Evolutionary conservation across 2,329 filamentous ascomycete species (phyloP), one percentile per base, ranked within the genome.

Genomic region (Bisporella sp.): DNA sequence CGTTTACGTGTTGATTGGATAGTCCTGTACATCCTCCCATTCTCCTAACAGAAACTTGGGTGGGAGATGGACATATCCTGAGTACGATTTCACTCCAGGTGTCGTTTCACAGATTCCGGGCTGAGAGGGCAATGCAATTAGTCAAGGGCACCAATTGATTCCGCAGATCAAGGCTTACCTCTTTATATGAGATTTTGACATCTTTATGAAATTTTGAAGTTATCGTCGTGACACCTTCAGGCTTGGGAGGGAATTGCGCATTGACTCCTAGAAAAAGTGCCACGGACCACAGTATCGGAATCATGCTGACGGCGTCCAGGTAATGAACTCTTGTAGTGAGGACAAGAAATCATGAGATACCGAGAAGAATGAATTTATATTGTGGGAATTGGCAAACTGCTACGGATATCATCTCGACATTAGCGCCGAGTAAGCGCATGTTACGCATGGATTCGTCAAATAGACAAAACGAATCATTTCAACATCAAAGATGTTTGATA

Each of bases 81-180:
- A 53, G 40, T 51, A 58, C 31, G 48, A 41, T 29, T 53, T 56
- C 2, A 59, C 57, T 6, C 57, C 54, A 6, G 53, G 51, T 13
- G 53, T 58, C 1, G 54, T 57, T 35, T 59, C 57, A 33, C 54
- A 59, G 21, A 58, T 49, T 30, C 35, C 43, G 11, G 75, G 75
- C 54, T 57, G 40, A 3, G 6, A 11, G 7, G 21, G 6, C n/a
- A 31, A 39, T 28, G 9, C 6, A 30, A 5, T 40, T 40, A 7
- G 31, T 11, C 29, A n/a, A 1, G 9, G 31, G n/a, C 8, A 5
- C 28, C 5, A 35, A 40, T 11, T 30, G 9, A 21, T 21, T 21
- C 21, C 21, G 21, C 37, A 28, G 33, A 32, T 31, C 29, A 29
- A 29, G 9, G 6, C 28, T 5, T 33, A 49, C 47, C 21, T 49